Base-by-base conservation (phyloP, 2,329 filamentous ascomycete species). In the Microcyclosporella mali region DNA sequence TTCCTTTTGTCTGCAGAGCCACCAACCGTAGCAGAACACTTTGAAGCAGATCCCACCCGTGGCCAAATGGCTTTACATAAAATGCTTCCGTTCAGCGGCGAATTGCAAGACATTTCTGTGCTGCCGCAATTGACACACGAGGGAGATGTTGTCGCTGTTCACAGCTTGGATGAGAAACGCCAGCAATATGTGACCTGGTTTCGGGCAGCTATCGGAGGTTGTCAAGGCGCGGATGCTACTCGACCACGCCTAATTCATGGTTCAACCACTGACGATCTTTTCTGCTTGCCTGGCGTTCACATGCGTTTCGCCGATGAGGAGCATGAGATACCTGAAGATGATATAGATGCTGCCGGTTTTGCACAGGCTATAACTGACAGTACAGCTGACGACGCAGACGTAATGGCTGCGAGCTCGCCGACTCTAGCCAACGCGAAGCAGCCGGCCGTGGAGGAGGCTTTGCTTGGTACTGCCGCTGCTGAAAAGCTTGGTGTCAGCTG, bases 191-290 rank as follows among this genome's bases (percentile, higher is more conserved):
- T 75, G 3, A 57, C 65, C 0, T 56, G 69, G 11, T 90, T 92
- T 58, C 75, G 80, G 33, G 63, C 66, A 39, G 68, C 77, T 2
- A 73, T 87, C 11, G 88, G 88, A n/a, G 77, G 76, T 1, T 94
- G 88, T 56, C 60, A 61, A 17, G 62, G 57, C 2, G 62, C 66
- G 7, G 59, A 59, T 18, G 59, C 56, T 43, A 57, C 56, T 4
- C 62, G 53, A 56, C 59, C 38, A 54, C 58, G 57, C 37, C 57
- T 47, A 33, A 58, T 25, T 52, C n/a, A 62, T 64, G 18, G 10
- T 10, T 30, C 30, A 18, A 68, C 67, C 30, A 70, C 77, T 1
- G 65, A 68, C 21, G 81, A 86, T 58, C 63, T 88, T 37, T 89
- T 89, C 60, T 89, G 85, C 56, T 66, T 70, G 19, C 46, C 58